These are phyloP conservation scores for Chaetomium tenue DNA, from an alignment of 495 filamentous ascomycete species.

Conservation along the genomic window DNA sequence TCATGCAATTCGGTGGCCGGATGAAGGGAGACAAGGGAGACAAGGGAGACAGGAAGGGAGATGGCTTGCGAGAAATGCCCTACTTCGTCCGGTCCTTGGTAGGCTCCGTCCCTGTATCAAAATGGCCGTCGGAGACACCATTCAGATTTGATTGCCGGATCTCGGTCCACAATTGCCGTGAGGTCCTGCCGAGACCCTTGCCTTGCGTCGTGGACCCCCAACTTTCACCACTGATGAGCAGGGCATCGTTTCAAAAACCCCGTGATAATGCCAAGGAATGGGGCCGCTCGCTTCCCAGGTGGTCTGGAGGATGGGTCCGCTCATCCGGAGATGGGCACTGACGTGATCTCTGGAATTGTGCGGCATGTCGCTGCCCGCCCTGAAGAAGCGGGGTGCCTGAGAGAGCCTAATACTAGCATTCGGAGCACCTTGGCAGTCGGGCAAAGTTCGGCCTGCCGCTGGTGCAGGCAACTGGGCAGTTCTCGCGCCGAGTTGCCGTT, in stretches of 20 bases:
- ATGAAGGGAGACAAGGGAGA: neutral
- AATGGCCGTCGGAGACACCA: neutral
- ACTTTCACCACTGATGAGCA: conserved; percentile 6
- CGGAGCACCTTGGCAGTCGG: conserved; percentile 16
- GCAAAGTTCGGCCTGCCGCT: conserved; percentile 24
- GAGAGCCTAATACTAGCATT: neutral
- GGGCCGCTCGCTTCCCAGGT: conserved; percentile 13
- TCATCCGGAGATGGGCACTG: conserved; percentile 31
- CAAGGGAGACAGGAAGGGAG: neutral
- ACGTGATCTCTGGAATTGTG: conserved; percentile 3
- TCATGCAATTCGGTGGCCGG: neutral
- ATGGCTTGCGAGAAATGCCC: neutral
- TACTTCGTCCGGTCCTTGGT: too few relatives aligned
- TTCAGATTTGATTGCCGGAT: conserved; percentile 15
- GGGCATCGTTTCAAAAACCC: conserved; percentile 17
- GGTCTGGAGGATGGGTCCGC: conserved; percentile 26
- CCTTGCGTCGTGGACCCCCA: conserved; percentile 12
- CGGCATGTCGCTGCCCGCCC: conserved; percentile 15
- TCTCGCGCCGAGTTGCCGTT: conserved; percentile 24
- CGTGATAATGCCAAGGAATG: conserved; percentile 15
- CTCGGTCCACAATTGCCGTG: conserved; percentile 34
- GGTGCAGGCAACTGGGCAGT: conserved; percentile 34
- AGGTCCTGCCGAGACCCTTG: conserved; percentile 22
- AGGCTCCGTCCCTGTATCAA: neutral
- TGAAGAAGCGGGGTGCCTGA: conserved; percentile 15